Evolutionary conservation across 495 filamentous ascomycete species (phyloP), one percentile per base, ranked within the genome.

Genomic region (Filosporella fistucella): DNA sequence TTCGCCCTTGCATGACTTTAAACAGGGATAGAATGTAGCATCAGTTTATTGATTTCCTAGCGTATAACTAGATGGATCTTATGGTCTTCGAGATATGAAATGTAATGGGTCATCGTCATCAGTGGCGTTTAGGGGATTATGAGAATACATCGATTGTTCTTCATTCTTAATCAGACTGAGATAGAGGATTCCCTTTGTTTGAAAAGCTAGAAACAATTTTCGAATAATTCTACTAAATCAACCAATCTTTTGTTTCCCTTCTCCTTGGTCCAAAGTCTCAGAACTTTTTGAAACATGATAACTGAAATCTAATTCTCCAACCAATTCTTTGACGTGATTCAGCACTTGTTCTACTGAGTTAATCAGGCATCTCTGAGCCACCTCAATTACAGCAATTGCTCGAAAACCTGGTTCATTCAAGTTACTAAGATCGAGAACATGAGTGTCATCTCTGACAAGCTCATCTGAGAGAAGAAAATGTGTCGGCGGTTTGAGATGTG

Each of bases 221-320:
- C n/a, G n/a, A n/a, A n/a, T 21, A 38, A 36, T 14, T 36, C 35
- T 21, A n/a, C 35, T 8, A 38, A 21, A 4, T 38, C 35, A 38
- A 38, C 17, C 7, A 38, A 21, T 38, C 35, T 38, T 38, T 6
- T 21, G 17, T n/a, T 38, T 38, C 35, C 35, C 35, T 13, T 22
- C 35, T 21, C 5, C 35, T 21, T 21, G 4, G 18, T 35, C 32
- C 12, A 35, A 35, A 35, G 5, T 25, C 24, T 43, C 23, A 43
- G 16, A 18, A 6, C 41, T 21, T 21, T 21, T 26, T 10, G 20
- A 8, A 5, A 66, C 42, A 20, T 54, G 45, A 55, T 85, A 88
- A 11, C 84, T 81, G 55, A 91, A 91, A 58, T 91, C 87, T n/a
- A 91, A 71, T 42, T 88, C 86, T 4, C 88, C 88, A 8, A 91